Percentiles rank a stretch among this genome's conserved stretches.
phyloP scores from a whole-genome alignment of 768 basidiomycete genomes.

The Naganishia vaughanmartiniae region DNA sequence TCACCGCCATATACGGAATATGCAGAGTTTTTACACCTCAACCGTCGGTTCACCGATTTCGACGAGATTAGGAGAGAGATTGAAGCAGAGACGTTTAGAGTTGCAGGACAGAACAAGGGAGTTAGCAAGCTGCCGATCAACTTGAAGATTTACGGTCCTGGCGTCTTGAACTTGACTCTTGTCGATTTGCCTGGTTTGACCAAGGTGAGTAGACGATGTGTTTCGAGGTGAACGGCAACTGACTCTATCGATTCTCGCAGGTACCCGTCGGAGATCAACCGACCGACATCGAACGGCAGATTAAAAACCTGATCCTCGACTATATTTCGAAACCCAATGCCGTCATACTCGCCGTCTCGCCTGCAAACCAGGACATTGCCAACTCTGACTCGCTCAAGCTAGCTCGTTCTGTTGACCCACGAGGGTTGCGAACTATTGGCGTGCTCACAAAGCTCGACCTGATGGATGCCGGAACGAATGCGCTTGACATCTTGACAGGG shows the following conservation, averaged over 20 bases:
- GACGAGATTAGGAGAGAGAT: slow-evolving; percentile 92
- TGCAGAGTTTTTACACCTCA: slow-evolving; percentile 94
- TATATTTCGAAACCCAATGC: slow-evolving; percentile 96
- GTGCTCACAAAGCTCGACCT: slow-evolving; percentile 95
- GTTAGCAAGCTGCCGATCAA: slow-evolving; percentile 95
- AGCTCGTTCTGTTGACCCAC: slow-evolving; percentile 89
- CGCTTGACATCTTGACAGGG: slow-evolving; percentile 89
- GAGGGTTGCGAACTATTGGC: slow-evolving; percentile 93
- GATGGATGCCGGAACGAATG: slow-evolving; percentile 99
- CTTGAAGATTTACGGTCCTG: slow-evolving; percentile 89
- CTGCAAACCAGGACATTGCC: slow-evolving; percentile 96
- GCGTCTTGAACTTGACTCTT: slow-evolving; percentile 89
- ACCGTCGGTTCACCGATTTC: slow-evolving; percentile 96
- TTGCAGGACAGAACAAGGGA: slow-evolving; percentile 98
- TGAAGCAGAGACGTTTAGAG: slow-evolving; percentile 93
- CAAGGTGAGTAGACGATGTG: slow-evolving; percentile 61
- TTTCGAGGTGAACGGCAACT: slow-evolving; percentile 16
- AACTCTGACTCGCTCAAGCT: slow-evolving; percentile 98
- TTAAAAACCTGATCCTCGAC: slow-evolving; percentile 87
- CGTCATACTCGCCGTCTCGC: slow-evolving; percentile 93
- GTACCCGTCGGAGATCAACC: slow-evolving; percentile 73
- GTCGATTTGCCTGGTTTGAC: slow-evolving; percentile 96
- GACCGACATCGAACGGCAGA: slow-evolving; percentile 95
- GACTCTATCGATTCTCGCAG: background rate
- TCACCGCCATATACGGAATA: slow-evolving; percentile 65